Conservation (phyloP, 352 stramenopile species). For the Phytophthora europaea region DNA sequence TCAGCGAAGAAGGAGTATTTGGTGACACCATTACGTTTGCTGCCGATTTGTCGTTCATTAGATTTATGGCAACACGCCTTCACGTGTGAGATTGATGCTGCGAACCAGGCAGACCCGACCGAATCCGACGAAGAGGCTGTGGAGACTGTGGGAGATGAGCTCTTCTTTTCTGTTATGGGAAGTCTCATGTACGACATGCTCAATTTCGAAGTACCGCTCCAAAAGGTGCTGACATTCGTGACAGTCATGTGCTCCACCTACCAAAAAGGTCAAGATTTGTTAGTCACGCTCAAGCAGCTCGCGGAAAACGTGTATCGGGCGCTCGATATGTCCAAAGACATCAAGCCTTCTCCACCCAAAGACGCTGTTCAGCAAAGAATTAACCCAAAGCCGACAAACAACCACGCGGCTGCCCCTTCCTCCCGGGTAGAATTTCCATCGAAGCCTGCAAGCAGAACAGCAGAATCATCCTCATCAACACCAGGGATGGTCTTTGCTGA, state of each 20-base stretch:
- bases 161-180: slow-evolving; percentile 87
- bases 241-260: slow-evolving; percentile 88
- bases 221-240: slow-evolving; percentile 84
- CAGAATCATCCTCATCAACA: slow-evolving; percentile 6
- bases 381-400: slow-evolving; percentile 15
- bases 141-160: slow-evolving; percentile 63
- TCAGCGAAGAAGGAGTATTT: slow-evolving; percentile 87
- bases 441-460: slow-evolving; percentile 4
- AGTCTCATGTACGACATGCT: slow-evolving; percentile 91
- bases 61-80: slow-evolving; percentile 91
- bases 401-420: background rate
- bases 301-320: slow-evolving; percentile 86
- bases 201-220: slow-evolving; percentile 76
- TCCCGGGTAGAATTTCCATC: slow-evolving; percentile 4
- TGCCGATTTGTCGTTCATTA: slow-evolving; percentile 80
- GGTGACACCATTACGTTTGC: slow-evolving; percentile 61
- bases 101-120: slow-evolving; percentile 50
- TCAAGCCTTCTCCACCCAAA: slow-evolving; percentile 47
- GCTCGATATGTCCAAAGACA: slow-evolving; percentile 83
- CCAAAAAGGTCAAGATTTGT: slow-evolving; percentile 74
- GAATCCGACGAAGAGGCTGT: slow-evolving; percentile 44
- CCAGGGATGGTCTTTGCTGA: slow-evolving; percentile 36
- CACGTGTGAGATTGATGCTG: slow-evolving; percentile 77
- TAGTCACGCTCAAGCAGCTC: slow-evolving; percentile 80
- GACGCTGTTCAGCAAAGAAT: slow-evolving; percentile 29